Evolutionary conservation across 495 filamentous ascomycete species (phyloP), one percentile per base, ranked within the genome.

Genomic region (Aspergillus coremiiformis): DNA sequence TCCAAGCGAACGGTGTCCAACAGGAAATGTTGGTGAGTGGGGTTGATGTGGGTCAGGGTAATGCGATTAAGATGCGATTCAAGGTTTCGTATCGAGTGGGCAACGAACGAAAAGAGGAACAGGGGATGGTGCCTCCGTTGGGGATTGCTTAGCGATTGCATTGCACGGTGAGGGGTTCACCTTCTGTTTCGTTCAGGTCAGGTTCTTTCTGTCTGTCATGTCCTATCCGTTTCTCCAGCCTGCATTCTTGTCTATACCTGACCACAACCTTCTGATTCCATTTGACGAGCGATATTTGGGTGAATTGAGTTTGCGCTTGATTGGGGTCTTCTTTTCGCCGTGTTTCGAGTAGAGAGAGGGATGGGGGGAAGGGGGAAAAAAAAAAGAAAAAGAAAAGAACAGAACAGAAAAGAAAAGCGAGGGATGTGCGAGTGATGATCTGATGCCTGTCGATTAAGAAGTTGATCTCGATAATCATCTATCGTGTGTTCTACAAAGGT

Each of bases 51-150:
- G 85, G 83, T 33, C 84, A 87, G 59, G 91, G 89, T 3, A 82
- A 81, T 42, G 75, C 70, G 46, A 83, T 95, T 53, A 94, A 91
- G 70, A 80, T 98, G 66, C 73, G 93, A 55, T 98, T 90, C 87
- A 86, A 87, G 61, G 84, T 84, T 9, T 78, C 82, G 14, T 97
- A 97, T 68, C 81, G 78, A 62, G 62, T 93, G 3, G 87, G 79
- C 1, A 72, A 64, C 8, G 78, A 84, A 59, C 66, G 77, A 60
- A 82, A 77, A 51, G 79, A 86, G 50, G 90, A 97, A 71, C 89
- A 88, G 69, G 93, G 92, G 15, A 90, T 95, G 76, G 85, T 97
- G 51, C 78, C 84, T n/a, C 77, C 85, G 49, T 79, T 98, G 64
- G 86, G 86, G 3, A 79, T 96, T 67, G 78, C 84, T 41, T 84